Evolutionary conservation across 2,329 filamentous ascomycete species (phyloP), one percentile per base, ranked within the genome.

Genomic region (Proliferodiscus dingleyae): DNA sequence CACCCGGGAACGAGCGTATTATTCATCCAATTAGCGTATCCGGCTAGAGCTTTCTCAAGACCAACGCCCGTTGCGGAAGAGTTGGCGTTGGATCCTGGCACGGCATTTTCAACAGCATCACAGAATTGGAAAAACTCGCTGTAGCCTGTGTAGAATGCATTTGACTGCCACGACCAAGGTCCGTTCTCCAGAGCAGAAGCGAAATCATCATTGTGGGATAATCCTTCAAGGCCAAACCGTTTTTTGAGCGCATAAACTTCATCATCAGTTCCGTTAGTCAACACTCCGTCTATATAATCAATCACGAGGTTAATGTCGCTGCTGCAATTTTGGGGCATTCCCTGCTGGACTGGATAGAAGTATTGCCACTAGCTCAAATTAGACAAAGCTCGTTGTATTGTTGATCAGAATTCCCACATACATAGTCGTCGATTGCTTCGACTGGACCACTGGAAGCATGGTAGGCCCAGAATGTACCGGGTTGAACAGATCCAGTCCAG

Each of bases 401-500:
- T 78, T n/a, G n/a, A n/a, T n/a, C n/a, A 55, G 39, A 3, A 39
- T 6, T n/a, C 4, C 19, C 7, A 39, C 48, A 41, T 30, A 65
- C 62, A 54, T 71, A 78, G 58, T 80, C 66, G 18, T 70, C 68
- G 26, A 78, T 68, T 0, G 71, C 69, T 51, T 80, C 59, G 0
- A 80, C 74, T 0, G 73, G 71, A 0, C 69, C 76, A 52, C 71
- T 74, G 24, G 71, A 73, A 5, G 74, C 65, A 56, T 75, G 72
- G 50, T 78, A 79, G 0, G 74, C 75, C 75, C 75, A 79, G 59
- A 76, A 74, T 0, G 73, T 77, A 5, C 71, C 75, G 0, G 75
- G 74, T 1, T 68, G 62, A 3, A 72, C 61, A 2, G 69, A 69
- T 22, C 71, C 71, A 3, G 69, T 73, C 74, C 75, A 79, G 0